Base-by-base conservation (phyloP, 768 basidiomycete species). In the Termitomyces sp. region DNA sequence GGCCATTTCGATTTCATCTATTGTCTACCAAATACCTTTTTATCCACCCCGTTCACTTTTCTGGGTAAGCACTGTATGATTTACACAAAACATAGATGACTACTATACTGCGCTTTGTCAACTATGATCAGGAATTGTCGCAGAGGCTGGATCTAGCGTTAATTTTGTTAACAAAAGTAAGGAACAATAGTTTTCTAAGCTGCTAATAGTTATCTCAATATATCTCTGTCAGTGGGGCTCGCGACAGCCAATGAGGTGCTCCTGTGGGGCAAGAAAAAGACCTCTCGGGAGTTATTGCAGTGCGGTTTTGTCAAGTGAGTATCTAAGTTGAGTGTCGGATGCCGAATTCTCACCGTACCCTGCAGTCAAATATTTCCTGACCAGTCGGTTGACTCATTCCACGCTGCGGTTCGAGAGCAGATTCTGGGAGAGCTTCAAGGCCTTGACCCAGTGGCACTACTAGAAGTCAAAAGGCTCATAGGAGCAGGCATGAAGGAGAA, bases 1-100 rank as follows among this genome's bases (percentile, higher is more conserved):
- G 86, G 86, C 1, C 80, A 86, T 57, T 87, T 88, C 57, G 88
- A 90, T 67, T 86, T 90, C 61, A 83, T 90, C 28, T 89, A 87
- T 60, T 76, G 81, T 26, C 67, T 88, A 57, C 81, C 84, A 2
- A 72, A 75, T 55, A 78, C 73, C 0, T 89, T 84, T 82, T 66
- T 90, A 4, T 80, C 81, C 37, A 75, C 83, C 0, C 87, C 86
- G 0, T 89, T 90, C 64, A 77, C 86, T 0, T 86, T 87, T 61
- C 67, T 90, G 21, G 87, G 60, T 59, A 47, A 58, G 56, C 9
- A 14, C 38, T 14, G 1, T 31, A 19, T 15, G 7, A 47, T 83
- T 78, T 10, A 17, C 8, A 30, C 31, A 38, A 43, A 19, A 63
- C 38, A 17, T 57, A 59, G 28, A 54, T n/a, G 38, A 56, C 12